Evolutionary conservation across 192 early-diverging fungal species (phyloP).

Genomic region (Kickxella alabastrina): DNA sequence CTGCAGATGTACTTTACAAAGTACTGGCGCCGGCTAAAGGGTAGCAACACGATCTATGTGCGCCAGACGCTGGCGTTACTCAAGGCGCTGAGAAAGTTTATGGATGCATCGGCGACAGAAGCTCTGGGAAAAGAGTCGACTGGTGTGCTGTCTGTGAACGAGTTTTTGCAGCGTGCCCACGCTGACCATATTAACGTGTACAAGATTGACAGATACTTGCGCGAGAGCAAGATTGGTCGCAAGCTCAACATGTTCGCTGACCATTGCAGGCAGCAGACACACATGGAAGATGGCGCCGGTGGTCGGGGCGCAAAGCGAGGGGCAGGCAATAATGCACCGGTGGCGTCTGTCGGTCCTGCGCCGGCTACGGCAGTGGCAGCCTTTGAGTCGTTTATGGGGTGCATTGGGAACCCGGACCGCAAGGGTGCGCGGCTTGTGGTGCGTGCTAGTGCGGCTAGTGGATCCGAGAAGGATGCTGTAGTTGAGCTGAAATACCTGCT

Average conservation of each 20-base stretch:
- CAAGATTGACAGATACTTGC: conserved; percentile 67
- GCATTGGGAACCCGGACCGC: conserved; percentile 32
- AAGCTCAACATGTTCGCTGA: conserved; percentile 52
- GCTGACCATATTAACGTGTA: conserved; percentile 83
- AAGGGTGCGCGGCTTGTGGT: conserved; percentile 25
- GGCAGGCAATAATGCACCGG: not conserved
- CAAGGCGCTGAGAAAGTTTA: conserved; percentile 50
- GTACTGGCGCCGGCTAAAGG: conserved; percentile 67
- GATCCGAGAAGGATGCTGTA: not conserved
- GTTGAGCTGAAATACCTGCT: conserved; percentile 75
- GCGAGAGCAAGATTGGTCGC: conserved; percentile 62
- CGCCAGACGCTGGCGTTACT: conserved; percentile 65
- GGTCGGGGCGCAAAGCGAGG: not conserved
- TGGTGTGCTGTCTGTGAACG: conserved; percentile 55
- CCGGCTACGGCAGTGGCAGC: conserved; percentile 29
- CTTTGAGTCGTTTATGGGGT: conserved; percentile 39
- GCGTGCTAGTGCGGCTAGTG: not conserved
- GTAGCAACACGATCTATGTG: conserved; percentile 73
- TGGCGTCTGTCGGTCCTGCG: not conserved
- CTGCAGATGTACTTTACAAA: conserved; percentile 62
- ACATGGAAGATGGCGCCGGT: not conserved
- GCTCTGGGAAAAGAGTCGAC: not conserved
- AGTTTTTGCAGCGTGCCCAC: conserved; percentile 62
- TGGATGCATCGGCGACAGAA: conserved; percentile 35
- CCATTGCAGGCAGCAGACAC: not conserved